A percentile compares a stretch with the other conserved stretches of the same genome.
Conservation (phyloP, 768 basidiomycete genomes). For the Phylloporus sp. region DNA sequence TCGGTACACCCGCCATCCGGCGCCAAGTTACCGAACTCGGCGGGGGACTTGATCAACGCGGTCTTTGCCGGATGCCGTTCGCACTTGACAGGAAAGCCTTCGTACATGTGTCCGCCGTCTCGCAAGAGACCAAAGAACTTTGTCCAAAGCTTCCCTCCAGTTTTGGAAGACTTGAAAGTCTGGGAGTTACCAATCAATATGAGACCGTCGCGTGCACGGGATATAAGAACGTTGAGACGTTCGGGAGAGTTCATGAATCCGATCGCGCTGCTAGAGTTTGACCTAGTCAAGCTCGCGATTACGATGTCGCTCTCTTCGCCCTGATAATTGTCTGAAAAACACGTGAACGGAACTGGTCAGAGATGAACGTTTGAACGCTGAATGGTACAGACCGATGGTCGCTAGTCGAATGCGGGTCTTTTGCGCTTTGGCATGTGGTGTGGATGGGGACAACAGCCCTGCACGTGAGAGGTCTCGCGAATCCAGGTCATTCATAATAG, state of each 20-base stretch:
- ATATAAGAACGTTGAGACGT: constrained; percentile 65
- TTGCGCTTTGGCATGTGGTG: constrained; percentile 28
- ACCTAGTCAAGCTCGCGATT: constrained; percentile 54
- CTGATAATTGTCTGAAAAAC: constrained; percentile 61
- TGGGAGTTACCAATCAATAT: constrained; percentile 61
- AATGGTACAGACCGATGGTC: constrained; percentile 50
- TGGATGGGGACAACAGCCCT: constrained; percentile 42
- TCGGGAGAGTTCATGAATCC: constrained; percentile 71
- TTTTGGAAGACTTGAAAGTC: constrained; percentile 51
- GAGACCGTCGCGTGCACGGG: constrained; percentile 59
- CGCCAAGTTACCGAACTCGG: constrained; percentile 45
- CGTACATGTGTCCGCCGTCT: constrained; percentile 42
- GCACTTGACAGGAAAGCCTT: constrained; percentile 57
- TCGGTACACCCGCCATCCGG: constrained; percentile 62
- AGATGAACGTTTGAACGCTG: neutral
- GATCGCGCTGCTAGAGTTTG: constrained; percentile 51
- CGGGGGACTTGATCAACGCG: constrained; percentile 35
- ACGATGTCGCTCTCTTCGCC: constrained; percentile 73
- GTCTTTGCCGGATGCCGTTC: constrained; percentile 46
- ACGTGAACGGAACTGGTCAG: neutral
- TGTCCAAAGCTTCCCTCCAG: constrained; percentile 49
- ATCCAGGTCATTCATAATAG: constrained; percentile 60
- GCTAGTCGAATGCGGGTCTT: constrained; percentile 52
- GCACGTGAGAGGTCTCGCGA: constrained; percentile 52
- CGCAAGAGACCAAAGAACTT: constrained; percentile 43